Evolutionary conservation across 306 rosid species (phyloP).

Genomic region (Quercus robur): DNA sequence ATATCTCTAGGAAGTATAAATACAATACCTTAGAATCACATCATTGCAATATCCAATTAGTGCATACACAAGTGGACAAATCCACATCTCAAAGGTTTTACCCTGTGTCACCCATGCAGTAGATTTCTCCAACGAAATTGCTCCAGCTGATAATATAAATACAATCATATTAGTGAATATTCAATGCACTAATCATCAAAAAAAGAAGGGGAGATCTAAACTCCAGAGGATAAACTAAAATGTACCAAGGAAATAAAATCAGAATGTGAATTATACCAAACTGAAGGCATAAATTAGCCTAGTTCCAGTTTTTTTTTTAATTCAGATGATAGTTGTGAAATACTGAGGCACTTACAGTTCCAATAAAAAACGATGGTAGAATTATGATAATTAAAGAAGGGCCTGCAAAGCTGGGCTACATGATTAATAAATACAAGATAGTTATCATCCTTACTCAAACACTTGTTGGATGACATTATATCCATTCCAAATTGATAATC

Average conservation of each 20-base stretch:
- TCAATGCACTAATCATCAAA: neutral
- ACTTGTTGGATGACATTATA: neutral
- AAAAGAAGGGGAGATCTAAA: neutral
- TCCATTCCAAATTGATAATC: neutral
- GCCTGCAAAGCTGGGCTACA: no score
- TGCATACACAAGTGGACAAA: conserved; percentile 73
- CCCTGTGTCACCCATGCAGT: conserved; percentile 62
- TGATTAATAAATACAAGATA: no score
- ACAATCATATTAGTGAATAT: conserved; percentile 10
- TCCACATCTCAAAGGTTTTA: conserved; percentile 81
- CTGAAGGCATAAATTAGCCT: no score
- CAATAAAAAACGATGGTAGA: no score
- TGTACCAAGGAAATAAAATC: neutral
- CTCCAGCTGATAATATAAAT: conserved; percentile 53
- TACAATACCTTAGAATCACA: conserved; percentile 66
- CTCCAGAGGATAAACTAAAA: neutral
- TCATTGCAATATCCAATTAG: conserved; percentile 70
- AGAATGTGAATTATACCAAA: neutral
- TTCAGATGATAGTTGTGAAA: no score
- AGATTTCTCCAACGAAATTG: conserved; percentile 58
- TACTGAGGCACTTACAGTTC: no score
- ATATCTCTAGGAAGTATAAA: conserved; percentile 3
- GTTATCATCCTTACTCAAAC: no score
- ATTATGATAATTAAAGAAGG: no score
- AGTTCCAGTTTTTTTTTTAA: no score